A percentile compares a stretch with the other conserved stretches of the same genome.
Evolutionary conservation across 1,284 basidiomycete genomes (phyloP).

Genomic region (Irpex sp.): DNA sequence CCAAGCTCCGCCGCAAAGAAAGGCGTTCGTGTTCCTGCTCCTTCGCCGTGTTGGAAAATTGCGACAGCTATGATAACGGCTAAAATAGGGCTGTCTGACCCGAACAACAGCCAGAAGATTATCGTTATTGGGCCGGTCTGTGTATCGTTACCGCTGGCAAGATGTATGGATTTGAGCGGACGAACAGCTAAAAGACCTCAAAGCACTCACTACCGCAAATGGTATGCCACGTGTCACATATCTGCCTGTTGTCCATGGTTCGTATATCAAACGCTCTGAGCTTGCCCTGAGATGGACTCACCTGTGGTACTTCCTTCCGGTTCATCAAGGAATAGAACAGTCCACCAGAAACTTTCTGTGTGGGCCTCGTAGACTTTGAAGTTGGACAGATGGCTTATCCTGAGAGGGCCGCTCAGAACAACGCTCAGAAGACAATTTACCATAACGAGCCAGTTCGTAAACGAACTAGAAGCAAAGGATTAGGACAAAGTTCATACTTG

Average conservation of each 20-base stretch:
- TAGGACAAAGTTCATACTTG: too few species aligned
- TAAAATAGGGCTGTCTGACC: slow-evolving; percentile 17
- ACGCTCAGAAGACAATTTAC: too few species aligned
- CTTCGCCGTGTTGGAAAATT: slow-evolving; percentile 5
- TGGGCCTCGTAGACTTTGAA: too few species aligned
- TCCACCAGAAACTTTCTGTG: not conserved
- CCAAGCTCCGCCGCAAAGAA: not conserved
- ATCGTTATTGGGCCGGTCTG: too few species aligned
- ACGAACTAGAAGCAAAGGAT: too few species aligned
- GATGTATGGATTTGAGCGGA: slow-evolving; percentile 9
- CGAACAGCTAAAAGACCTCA: slow-evolving; percentile 35
- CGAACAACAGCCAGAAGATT: slow-evolving; percentile 19
- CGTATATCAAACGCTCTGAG: not conserved
- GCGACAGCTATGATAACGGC: not conserved
- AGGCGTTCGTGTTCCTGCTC: not conserved
- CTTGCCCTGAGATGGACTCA: not conserved
- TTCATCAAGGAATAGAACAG: not conserved
- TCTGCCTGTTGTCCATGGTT: not conserved
- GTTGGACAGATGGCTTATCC: too few species aligned
- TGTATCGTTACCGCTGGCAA: slow-evolving; percentile 3
- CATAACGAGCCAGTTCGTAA: too few species aligned
- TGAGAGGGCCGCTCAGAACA: not conserved
- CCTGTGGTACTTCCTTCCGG: not conserved
- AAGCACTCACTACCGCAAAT: slow-evolving; percentile 2
- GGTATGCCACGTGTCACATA: slow-evolving; percentile 10